phyloP scores from a whole-genome alignment of 2,329 filamentous ascomycete genomes.

The Byssothecium circinans region DNA sequence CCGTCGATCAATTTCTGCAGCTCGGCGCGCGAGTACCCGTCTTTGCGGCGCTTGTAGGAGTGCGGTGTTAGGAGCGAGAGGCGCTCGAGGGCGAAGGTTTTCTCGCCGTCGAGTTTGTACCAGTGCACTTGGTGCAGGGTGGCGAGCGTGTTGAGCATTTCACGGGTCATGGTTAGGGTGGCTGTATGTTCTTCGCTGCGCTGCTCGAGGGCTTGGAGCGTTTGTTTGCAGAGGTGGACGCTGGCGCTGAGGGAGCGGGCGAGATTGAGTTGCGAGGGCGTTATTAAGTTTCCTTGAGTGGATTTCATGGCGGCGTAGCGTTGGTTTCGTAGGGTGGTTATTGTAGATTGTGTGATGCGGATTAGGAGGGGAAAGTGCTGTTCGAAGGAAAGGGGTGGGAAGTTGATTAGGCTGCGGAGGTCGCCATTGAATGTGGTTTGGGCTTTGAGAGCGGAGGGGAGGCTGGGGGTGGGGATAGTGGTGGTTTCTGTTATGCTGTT shows the following conservation, averaged over 20 bases:
- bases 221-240: background rate
- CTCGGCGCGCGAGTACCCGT: background rate
- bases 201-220: background rate
- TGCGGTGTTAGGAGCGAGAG: background rate
- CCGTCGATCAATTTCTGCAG: background rate
- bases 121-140: background rate
- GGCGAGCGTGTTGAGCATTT: background rate
- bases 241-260: background rate
- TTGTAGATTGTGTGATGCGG: background rate
- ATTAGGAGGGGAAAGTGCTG: background rate
- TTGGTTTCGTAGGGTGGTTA: background rate
- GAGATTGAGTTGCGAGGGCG: background rate
- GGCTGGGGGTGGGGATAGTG: background rate
- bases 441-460: background rate
- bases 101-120: background rate
- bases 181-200: background rate
- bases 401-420: background rate
- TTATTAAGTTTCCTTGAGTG: background rate
- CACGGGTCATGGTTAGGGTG: background rate
- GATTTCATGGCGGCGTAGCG: background rate
- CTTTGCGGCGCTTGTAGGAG: background rate
- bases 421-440: background rate
- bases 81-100: background rate
- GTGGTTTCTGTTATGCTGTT: background rate
- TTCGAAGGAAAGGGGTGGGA: background rate